Conservation (phyloP, 108 stramenopile genomes). For the Fragilaria radians region DNA sequence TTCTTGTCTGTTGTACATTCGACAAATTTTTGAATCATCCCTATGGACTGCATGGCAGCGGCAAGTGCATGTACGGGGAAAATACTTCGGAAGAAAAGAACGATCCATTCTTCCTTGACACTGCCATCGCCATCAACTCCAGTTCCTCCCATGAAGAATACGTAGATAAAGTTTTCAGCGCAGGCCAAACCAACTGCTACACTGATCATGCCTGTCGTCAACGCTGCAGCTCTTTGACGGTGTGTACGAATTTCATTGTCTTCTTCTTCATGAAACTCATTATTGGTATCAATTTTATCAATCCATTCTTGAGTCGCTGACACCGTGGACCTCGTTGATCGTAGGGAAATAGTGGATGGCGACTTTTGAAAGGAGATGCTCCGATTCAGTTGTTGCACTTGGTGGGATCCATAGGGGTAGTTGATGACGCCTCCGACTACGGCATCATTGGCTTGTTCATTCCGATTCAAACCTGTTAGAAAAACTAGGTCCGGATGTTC, state of each 20-base stretch:
- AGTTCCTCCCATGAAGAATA: conserved; percentile 78
- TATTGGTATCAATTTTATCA: conserved; percentile 15
- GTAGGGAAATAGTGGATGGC: neutral
- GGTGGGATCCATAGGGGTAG: conserved; percentile 58
- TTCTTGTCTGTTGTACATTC: conserved; percentile 40
- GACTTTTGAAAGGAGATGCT: conserved; percentile 2
- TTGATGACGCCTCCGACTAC: conserved; percentile 59
- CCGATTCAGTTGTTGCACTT: conserved; percentile 33
- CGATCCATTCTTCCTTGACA: conserved; percentile 53
- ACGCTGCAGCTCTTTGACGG: conserved; percentile 78
- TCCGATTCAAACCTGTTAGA: conserved; percentile 67
- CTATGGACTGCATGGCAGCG: conserved; percentile 85
- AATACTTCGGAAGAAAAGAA: conserved; percentile 71
- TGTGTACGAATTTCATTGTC: conserved; percentile 64
- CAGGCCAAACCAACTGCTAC: conserved; percentile 83
- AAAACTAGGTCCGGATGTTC: conserved; percentile 85
- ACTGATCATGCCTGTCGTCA: conserved; percentile 87
- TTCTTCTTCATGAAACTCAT: conserved; percentile 49
- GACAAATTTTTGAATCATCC: conserved; percentile 78
- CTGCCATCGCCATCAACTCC: conserved; percentile 17
- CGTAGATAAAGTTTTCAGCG: conserved; percentile 84
- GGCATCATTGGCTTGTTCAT: conserved; percentile 45
- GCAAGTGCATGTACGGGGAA: conserved; percentile 83
- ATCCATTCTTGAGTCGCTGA: conserved; percentile 5
- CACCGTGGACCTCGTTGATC: neutral